A percentile compares a stretch with the other conserved stretches of the same genome.
Evolutionary conservation across 176 grass and related monocot species (phyloP).

Genomic region (Musa schizocarpa): DNA sequence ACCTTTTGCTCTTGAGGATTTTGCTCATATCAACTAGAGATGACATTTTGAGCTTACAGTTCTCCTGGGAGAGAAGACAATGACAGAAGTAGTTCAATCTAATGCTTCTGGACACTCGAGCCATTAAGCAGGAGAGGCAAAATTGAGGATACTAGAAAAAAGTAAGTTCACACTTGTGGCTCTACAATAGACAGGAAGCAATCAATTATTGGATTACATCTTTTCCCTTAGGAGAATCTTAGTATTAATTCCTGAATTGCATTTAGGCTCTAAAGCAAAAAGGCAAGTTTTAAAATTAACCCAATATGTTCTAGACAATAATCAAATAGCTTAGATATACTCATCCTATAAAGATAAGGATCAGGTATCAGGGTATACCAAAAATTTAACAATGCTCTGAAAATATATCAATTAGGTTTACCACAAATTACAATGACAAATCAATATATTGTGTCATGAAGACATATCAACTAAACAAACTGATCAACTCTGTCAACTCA

Average conservation of each 20-base stretch:
- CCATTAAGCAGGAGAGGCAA: not conserved
- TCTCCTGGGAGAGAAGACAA: constrained; percentile 31
- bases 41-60: constrained; percentile 26
- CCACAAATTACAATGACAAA: not conserved
- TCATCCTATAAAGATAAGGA: not conserved
- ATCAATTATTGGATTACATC: not conserved
- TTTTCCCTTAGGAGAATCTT: not conserved
- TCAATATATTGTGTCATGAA: not conserved
- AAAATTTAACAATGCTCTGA: too few species aligned
- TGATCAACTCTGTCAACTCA: not conserved
- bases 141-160: not conserved
- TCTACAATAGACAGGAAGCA: not conserved
- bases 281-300: not conserved
- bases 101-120: not conserved
- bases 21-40: constrained; percentile 19
- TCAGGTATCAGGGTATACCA: not conserved
- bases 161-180: not conserved
- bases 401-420: too few species aligned
- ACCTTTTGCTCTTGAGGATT: constrained; percentile 28
- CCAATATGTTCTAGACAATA: not conserved
- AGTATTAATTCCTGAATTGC: not conserved
- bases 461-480: not conserved
- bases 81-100: not conserved
- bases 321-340: not conserved
- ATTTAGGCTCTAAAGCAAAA: not conserved